A percentile compares a stretch with the other conserved stretches of the same genome.
phyloP scores from a whole-genome alignment of 1,284 basidiomycete genomes.

The Austropuccinia psidii region DNA sequence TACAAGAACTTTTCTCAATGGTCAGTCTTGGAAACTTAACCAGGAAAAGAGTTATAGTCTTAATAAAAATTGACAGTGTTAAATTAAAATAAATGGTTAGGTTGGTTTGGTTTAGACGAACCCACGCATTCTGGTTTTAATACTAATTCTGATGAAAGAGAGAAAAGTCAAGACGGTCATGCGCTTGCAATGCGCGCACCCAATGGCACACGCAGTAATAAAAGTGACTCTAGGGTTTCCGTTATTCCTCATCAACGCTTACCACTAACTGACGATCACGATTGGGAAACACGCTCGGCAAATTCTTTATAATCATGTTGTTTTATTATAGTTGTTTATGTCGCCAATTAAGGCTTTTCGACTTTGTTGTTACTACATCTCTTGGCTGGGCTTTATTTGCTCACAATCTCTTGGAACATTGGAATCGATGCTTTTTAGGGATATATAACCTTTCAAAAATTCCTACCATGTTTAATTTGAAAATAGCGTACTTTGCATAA shows the following conservation, averaged over 20 bases:
- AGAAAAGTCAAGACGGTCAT: conserved; percentile 12
- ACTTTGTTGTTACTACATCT: no score
- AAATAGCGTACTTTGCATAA: no score
- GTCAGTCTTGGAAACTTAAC: neutral
- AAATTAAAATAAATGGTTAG: neutral
- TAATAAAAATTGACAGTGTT: no score
- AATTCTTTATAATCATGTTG: no score
- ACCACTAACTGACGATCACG: conserved; percentile 14
- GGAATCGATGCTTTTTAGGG: no score
- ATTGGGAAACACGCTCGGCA: conserved; percentile 27
- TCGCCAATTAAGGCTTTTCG: no score
- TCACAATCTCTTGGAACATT: no score
- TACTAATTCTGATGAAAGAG: neutral
- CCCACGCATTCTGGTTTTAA: conserved; percentile 16
- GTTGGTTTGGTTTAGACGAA: conserved; percentile 35
- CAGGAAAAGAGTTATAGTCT: no score
- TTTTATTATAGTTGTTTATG: no score
- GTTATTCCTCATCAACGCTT: conserved; percentile 26
- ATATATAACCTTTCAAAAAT: no score
- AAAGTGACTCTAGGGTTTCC: neutral
- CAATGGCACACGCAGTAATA: neutral
- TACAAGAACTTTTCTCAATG: conserved; percentile 26
- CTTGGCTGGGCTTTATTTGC: no score
- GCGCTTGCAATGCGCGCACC: conserved; percentile 20
- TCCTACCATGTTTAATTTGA: no score